Evolutionary conservation across 2,329 filamentous ascomycete genomes (phyloP), one percentile per base, ranked within the genome.

Genomic region (Aspergillus latus): DNA sequence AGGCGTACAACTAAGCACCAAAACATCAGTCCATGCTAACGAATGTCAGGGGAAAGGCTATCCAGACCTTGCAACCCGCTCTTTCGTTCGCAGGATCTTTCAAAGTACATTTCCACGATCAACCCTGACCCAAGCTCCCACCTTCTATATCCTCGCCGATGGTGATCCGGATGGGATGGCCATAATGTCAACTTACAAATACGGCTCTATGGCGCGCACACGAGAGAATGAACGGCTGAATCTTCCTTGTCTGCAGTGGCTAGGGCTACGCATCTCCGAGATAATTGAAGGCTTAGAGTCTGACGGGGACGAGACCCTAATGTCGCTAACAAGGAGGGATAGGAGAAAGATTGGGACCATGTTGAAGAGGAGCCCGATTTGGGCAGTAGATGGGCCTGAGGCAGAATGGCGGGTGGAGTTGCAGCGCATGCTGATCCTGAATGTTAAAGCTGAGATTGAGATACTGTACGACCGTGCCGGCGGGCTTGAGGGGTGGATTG

Each of bases 371-470:
- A 75, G 67, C 37, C 70, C 77, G 15, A 63, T 76, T 1, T 78
- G 76, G 63, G 69, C 69, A 2, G 77, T 76, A 47, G 66, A 74
- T 55, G 78, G 78, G 0, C 68, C 72, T 0, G 77, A 82, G 55
- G 63, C 61, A 6, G 72, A 72, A 32, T 80, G 78, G 77, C 76
- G 78, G 44, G 64, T 66, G 10, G 82, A 86, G 65, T 62, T 87
- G 61, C 85, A 86, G 66, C 68, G 69, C 2, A 86, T 88, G 84
- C 73, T 88, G 30, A 80, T 86, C 77, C 64, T 86, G 56, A 83
- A 84, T 60, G 60, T 82, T 45, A 88, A 88, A 65, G 83, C 82
- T 6, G 85, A 88, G 65, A 81, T 85, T 61, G 84, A 88, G 67
- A 72, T 80, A 26, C 61, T 84, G 47, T 77, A 78, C 59, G 77